A percentile compares a stretch with the other conserved stretches of the same genome.
Evolutionary conservation across 345 rosid genomes (phyloP).

Genomic region (Hibiscus syriacus): DNA sequence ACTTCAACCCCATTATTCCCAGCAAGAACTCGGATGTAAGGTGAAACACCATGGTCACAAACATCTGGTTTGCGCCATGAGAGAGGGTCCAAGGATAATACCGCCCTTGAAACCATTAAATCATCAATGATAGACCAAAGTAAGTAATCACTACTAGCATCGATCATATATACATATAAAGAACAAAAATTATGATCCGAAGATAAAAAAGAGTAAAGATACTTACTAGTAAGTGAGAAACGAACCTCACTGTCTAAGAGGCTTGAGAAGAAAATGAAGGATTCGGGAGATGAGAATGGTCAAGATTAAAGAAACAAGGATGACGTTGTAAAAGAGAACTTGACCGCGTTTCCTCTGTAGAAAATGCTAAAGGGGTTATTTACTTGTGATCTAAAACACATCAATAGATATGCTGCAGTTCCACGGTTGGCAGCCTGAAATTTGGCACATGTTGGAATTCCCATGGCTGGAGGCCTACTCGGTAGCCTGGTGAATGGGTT

Average conservation of each 20-base stretch:
- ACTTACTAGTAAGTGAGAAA: slow-evolving; percentile 66
- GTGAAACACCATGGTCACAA: too few relatives aligned
- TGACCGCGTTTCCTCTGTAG: slow-evolving; percentile 35
- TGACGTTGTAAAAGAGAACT: slow-evolving; percentile 25
- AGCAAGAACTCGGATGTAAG: too few relatives aligned
- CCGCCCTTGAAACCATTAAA: slow-evolving; percentile 50
- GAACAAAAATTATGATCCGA: too few relatives aligned
- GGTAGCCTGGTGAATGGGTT: too few relatives aligned
- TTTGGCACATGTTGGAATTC: not conserved
- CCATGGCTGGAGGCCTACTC: too few relatives aligned
- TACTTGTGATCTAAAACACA: slow-evolving; percentile 22
- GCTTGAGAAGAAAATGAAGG: slow-evolving; percentile 50
- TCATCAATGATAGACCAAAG: not conserved
- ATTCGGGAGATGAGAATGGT: slow-evolving; percentile 28
- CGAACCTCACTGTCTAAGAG: slow-evolving; percentile 63
- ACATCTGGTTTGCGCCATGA: too few relatives aligned
- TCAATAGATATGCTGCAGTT: slow-evolving; percentile 4
- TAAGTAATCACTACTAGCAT: too few relatives aligned
- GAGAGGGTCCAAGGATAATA: slow-evolving; percentile 64
- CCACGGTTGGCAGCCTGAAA: not conserved
- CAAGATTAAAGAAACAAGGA: slow-evolving; percentile 35
- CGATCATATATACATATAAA: too few relatives aligned
- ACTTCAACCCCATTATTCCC: too few relatives aligned
- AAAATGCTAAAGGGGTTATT: slow-evolving; percentile 31
- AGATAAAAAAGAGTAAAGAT: not conserved